Percentiles rank a stretch among this genome's conserved stretches.
These are phyloP conservation scores for Torrubiellomyces zombiae DNA, from an alignment of 2,329 filamentous ascomycete species.

Conservation along the genomic window DNA sequence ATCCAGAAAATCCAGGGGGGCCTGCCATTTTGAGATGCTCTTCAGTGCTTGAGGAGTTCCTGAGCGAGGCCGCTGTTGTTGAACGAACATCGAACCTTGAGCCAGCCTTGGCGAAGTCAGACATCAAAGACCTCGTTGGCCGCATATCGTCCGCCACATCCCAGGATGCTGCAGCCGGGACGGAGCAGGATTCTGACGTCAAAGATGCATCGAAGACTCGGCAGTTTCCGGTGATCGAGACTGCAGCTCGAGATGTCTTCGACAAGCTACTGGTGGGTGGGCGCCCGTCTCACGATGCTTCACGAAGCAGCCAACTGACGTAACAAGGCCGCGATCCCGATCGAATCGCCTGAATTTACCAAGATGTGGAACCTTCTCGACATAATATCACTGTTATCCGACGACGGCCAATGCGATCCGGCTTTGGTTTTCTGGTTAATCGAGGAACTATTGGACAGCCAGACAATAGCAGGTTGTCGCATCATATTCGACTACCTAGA, in stretches of 20 bases:
- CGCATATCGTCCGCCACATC: slow-evolving; percentile 22
- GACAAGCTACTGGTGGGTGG: slow-evolving; percentile 56
- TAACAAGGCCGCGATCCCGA: slow-evolving; percentile 55
- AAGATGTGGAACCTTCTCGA: slow-evolving; percentile 89
- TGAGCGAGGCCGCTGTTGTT: slow-evolving; percentile 38
- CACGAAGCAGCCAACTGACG: too few relatives aligned
- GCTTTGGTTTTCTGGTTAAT: slow-evolving; percentile 78
- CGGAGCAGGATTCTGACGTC: slow-evolving; percentile 16
- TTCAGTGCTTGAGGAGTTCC: slow-evolving; percentile 36
- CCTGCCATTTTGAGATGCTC: slow-evolving; percentile 36
- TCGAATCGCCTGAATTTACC: slow-evolving; percentile 63
- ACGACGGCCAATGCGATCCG: slow-evolving; percentile 61
- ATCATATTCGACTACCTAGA: slow-evolving; percentile 91
- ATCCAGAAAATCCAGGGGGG: slow-evolving; percentile 28
- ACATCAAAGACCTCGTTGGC: slow-evolving; percentile 35
- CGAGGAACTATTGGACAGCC: slow-evolving; percentile 89
- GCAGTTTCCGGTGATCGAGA: slow-evolving; percentile 62
- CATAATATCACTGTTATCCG: slow-evolving; percentile 74
- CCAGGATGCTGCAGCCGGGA: slow-evolving; percentile 11
- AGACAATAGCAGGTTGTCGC: slow-evolving; percentile 82
- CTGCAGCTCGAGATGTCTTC: slow-evolving; percentile 66
- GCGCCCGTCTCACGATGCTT: too few relatives aligned
- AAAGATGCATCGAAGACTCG: slow-evolving; percentile 24
- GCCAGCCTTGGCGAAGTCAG: slow-evolving; percentile 54
- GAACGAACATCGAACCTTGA: slow-evolving; percentile 51